Conservation (phyloP, 73 alveolate species). For the Tetrahymena elliotti region DNA sequence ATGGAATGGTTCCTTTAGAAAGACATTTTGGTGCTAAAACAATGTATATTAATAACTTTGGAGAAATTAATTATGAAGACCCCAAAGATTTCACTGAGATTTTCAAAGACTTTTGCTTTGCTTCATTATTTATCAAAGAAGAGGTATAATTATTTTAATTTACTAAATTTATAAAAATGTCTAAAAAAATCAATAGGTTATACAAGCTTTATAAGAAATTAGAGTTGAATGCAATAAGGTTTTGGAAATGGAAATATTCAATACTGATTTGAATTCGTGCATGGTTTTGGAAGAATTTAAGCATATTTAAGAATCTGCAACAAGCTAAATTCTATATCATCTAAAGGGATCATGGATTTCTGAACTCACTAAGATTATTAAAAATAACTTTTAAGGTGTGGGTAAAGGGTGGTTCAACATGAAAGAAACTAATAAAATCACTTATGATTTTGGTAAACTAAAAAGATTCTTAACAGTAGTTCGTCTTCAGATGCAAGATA, state of each 20-base stretch:
- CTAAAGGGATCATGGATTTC: constrained; percentile 91
- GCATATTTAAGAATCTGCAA: constrained; percentile 82
- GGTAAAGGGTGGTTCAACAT: constrained; percentile 98
- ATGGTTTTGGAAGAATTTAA: constrained; percentile 92
- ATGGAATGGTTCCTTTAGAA: constrained; percentile 31
- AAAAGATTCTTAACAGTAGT: constrained; percentile 91
- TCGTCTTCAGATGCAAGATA: constrained; percentile 92
- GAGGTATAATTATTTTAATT: constrained; percentile 22
- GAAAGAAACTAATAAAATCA: constrained; percentile 89
- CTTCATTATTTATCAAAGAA: constrained; percentile 68
- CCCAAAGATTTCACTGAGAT: constrained; percentile 28
- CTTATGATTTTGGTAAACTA: constrained; percentile 95
- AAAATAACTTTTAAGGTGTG: constrained; percentile 81
- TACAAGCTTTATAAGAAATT: constrained; percentile 1
- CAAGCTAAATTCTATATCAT: constrained; percentile 68
- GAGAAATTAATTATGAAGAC: constrained; percentile 16
- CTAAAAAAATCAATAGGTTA: not conserved
- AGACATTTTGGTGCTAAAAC: constrained; percentile 27
- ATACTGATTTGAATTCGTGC: constrained; percentile 61
- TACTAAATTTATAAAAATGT: not conserved
- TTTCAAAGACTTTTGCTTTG: constrained; percentile 45
- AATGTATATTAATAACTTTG: constrained; percentile 14
- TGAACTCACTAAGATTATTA: constrained; percentile 78
- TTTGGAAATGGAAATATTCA: constrained; percentile 16
- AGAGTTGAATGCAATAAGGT: constrained; percentile 25